Evolutionary conservation across 805 yeast genomes (phyloP), one percentile per base, ranked within the genome.

Genomic region (Metschnikowia cerradonensis): DNA sequence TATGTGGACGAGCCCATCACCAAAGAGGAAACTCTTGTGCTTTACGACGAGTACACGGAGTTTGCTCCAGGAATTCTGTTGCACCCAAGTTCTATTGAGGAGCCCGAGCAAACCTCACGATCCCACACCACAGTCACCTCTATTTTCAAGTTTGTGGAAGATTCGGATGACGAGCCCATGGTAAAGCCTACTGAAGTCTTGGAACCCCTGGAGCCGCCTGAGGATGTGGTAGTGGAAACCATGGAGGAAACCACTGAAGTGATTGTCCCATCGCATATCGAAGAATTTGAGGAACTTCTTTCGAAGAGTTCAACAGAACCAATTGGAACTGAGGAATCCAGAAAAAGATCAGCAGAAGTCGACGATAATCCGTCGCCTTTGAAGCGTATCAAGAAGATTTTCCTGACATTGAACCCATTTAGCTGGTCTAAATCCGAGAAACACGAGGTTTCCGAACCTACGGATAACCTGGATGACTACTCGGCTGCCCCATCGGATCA

Each of bases 51-150:
- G 3, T 46, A 20, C 36, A 53, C 60, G 1, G 57, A 51, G 32
- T 42, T 57, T 35, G 52, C 50, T n/a, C 45, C 42, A 4, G 43
- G 42, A 2, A 23, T 48, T 6, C 41, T 49, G 15, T 22, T 45
- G 32, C 36, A 40, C 7, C 60, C 60, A 17, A 47, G 53, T n/a
- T 51, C 49, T 3, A 46, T 57, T 6, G 59, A 55, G 26, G 55
- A 52, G 43, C 56, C 56, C 4, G 40, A 26, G 20, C 22, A n/a
- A 20, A 44, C 15, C 6, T n/a, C 34, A 17, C 32, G 15, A 10
- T 3, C 33, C 4, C 17, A 10, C 17, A 13, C 39, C 6, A 14
- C 50, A 2, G 13, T 41, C 23, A 36, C 47, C 5, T 34, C 47
- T 15, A 49, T 19, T 7, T 44, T 44, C 17, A 42, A 32, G 13